These are phyloP conservation scores for Plenodomus lindquistii DNA, from an alignment of 2,329 filamentous ascomycete genomes.

Conservation along the genomic window DNA sequence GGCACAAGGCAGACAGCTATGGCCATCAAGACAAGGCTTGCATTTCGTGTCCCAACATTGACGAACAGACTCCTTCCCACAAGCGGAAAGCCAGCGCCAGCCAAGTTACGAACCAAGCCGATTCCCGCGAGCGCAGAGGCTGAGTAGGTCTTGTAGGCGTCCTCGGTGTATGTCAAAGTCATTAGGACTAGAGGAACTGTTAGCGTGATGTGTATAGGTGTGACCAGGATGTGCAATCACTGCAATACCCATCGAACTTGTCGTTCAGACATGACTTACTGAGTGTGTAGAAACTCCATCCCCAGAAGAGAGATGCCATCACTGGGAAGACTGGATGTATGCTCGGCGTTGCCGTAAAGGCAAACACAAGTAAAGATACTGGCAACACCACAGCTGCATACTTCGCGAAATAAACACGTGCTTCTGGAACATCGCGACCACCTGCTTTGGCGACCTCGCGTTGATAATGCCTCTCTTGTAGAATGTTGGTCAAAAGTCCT, in stretches of 20 bases:
- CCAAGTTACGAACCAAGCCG: slow-evolving; percentile 44
- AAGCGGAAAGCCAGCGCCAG: slow-evolving; percentile 41
- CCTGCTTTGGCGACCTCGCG: slow-evolving; percentile 35
- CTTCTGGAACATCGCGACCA: slow-evolving; percentile 48
- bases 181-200: slow-evolving; percentile 43
- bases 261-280: slow-evolving; percentile 23
- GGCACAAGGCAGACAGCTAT: slow-evolving; percentile 36
- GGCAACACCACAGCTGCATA: slow-evolving; percentile 46
- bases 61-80: slow-evolving; percentile 37
- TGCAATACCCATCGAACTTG: not conserved
- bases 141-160: slow-evolving; percentile 52
- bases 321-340: slow-evolving; percentile 51
- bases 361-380: slow-evolving; percentile 41
- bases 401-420: slow-evolving; percentile 47
- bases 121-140: slow-evolving; percentile 50
- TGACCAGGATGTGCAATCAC: not conserved
- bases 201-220: not conserved
- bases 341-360: slow-evolving; percentile 36
- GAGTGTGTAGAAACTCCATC: slow-evolving; percentile 56
- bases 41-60: slow-evolving; percentile 32
- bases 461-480: slow-evolving; percentile 51
- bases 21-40: slow-evolving; percentile 33
- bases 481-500: slow-evolving; percentile 50
- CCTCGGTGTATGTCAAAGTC: slow-evolving; percentile 55
- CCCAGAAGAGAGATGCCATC: slow-evolving; percentile 55